A percentile compares a stretch with the other conserved stretches of the same genome.
These are phyloP conservation scores for Trypanosoma conorhini DNA, from an alignment of 208 protist species.

Conservation along the genomic window DNA sequence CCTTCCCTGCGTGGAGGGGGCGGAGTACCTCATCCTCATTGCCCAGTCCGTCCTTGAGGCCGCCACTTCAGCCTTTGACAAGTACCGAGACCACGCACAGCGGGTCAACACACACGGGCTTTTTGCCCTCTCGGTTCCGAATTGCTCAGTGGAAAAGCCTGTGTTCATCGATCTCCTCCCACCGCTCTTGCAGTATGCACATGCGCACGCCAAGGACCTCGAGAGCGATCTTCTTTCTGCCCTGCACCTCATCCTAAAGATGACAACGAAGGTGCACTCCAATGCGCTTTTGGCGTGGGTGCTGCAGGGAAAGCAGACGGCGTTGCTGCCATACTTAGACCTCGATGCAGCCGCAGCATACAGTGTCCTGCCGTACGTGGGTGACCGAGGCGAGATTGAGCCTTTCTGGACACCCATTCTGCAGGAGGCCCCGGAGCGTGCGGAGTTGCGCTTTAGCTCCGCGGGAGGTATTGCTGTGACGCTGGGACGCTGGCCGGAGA, in stretches of 20 bases:
- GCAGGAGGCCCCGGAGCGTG: conserved; percentile 51
- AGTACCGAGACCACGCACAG: conserved; percentile 17
- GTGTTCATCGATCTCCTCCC: conserved; percentile 80
- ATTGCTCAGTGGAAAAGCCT: conserved; percentile 69
- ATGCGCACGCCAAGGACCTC: conserved; percentile 35
- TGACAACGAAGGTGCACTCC: conserved; percentile 62
- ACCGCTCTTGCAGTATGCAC: conserved; percentile 42
- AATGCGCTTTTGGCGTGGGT: conserved; percentile 54
- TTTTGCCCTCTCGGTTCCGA: conserved; percentile 42
- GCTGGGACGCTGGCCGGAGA: conserved; percentile 57
- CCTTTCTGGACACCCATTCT: conserved; percentile 81
- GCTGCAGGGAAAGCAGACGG: conserved; percentile 45
- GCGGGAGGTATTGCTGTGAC: conserved; percentile 67
- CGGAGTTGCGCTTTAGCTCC: conserved; percentile 65
- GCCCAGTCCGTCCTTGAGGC: conserved; percentile 69
- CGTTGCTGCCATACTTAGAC: conserved; percentile 65
- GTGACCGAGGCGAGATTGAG: conserved; percentile 36
- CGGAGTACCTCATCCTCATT: conserved; percentile 66
- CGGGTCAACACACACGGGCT: conserved; percentile 35
- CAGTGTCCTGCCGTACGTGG: conserved; percentile 41
- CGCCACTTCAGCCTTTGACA: conserved; percentile 50
- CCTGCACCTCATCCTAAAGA: conserved; percentile 46
- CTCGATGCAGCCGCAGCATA: conserved; percentile 31
- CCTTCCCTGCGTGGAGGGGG: conserved; percentile 41
- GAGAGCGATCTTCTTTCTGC: conserved; percentile 53